Evolutionary conservation across 768 basidiomycete genomes (phyloP), one percentile per base, ranked within the genome.

Genomic region (Naganishia vaughanmartiniae): DNA sequence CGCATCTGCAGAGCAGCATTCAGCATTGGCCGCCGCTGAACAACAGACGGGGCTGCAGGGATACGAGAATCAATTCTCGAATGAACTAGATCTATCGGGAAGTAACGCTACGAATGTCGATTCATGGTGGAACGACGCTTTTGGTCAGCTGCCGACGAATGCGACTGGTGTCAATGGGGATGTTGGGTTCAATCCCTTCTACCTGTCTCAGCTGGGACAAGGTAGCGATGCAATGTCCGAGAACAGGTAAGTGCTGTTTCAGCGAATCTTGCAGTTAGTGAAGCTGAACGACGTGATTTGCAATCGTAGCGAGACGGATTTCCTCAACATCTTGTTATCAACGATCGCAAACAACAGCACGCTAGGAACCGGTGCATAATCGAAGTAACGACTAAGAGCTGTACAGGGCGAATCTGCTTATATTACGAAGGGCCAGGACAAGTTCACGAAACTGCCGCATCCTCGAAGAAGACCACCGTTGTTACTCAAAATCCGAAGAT

Each of bases 311-410:
- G 76, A 81, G 51, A 79, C 80, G 10, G 73, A 75, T 51, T 79
- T 81, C 70, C 60, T 81, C 67, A 81, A 78, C 69, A 78, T 78
- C 66, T 74, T 81, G 53, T 69, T 81, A 68, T 79, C 79, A 9
- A 79, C 77, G 39, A 76, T 81, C 56, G 80, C 80, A 14, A 79
- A 79, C 48, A 70, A 57, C 30, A 70, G 69, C 30, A 58, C 51
- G 7, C 57, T 58, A 24, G 68, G 68, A 39, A 58, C 60, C 28
- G 60, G 60, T 11, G 60, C 60, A 1, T 63, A 63, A 17, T 26
- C n/a, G n/a, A n/a, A n/a, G n/a, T n/a, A n/a, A n/a, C n/a, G n/a
- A n/a, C n/a, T n/a, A n/a, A n/a, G n/a, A n/a, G n/a, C n/a, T n/a
- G n/a, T n/a, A n/a, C n/a, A n/a, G n/a, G n/a, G n/a, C n/a, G n/a